phyloP scores from a whole-genome alignment of 2,329 filamentous ascomycete species.

The Celoporthe dispersa region DNA sequence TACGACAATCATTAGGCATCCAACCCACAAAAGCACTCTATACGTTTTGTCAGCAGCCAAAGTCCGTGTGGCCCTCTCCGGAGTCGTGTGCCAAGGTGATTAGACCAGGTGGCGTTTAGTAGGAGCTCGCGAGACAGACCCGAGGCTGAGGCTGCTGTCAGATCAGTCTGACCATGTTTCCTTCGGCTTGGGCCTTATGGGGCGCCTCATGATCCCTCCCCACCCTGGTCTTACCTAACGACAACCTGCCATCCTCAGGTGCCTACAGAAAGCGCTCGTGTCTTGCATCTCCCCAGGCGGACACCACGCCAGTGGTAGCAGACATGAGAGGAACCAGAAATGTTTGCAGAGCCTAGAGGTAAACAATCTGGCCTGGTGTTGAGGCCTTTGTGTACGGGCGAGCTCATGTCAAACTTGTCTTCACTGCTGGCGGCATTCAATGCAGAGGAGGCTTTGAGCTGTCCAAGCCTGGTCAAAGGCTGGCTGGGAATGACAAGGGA shows the following conservation, averaged over 20 bases:
- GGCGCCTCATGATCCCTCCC: background rate
- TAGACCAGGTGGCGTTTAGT: no score
- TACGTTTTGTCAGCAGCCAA: background rate
- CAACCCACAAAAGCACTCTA: background rate
- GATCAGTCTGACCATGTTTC: no score
- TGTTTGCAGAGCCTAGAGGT: background rate
- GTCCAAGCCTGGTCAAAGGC: background rate
- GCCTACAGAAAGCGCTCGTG: no score
- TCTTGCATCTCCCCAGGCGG: no score
- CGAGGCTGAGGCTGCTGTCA: no score
- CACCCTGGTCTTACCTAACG: no score
- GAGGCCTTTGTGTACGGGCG: background rate
- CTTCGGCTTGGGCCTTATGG: no score
- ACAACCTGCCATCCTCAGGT: no score
- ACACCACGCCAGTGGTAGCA: background rate
- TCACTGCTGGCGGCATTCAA: background rate
- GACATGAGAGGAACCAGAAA: no score
- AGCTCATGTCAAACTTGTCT: background rate
- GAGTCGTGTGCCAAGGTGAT: no score
- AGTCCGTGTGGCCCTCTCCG: background rate
- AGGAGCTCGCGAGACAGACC: no score
- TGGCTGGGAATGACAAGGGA: no score
- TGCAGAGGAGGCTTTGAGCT: background rate
- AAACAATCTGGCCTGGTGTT: background rate
- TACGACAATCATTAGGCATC: background rate